phyloP scores from a whole-genome alignment of 257 asterid species.

The Lycium ferocissimum region DNA sequence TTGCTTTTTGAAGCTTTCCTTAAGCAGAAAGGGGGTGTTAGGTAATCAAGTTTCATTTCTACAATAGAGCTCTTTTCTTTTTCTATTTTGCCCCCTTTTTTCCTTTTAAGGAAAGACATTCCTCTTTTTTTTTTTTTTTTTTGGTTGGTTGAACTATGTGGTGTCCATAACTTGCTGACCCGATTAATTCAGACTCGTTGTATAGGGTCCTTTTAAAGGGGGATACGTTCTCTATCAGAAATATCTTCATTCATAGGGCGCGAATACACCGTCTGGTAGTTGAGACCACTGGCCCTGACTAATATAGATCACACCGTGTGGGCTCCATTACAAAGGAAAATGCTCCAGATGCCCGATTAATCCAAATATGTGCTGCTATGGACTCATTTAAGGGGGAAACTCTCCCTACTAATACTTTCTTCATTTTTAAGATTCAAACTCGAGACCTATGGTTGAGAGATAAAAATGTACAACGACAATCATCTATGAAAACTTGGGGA shows the following conservation, averaged over 20 bases:
- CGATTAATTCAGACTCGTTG: fast-evolving
- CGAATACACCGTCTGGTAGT: background rate
- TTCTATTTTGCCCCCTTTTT: background rate
- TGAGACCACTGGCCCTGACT: background rate
- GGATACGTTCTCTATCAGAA: background rate
- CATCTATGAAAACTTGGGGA: constrained; percentile 25
- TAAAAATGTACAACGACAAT: background rate
- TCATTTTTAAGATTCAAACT: background rate
- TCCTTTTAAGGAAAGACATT: background rate
- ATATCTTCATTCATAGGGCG: background rate
- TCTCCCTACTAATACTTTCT: background rate
- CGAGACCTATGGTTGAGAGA: background rate
- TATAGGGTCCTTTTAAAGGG: too few relatives aligned
- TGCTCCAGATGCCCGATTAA: background rate
- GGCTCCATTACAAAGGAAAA: too few relatives aligned
- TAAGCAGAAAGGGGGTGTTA: background rate
- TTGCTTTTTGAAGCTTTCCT: constrained; percentile 12
- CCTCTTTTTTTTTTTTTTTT: too few relatives aligned
- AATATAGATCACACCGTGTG: too few relatives aligned
- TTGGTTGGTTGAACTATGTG: background rate
- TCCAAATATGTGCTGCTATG: fast-evolving
- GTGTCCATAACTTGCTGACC: fast-evolving
- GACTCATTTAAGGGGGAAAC: background rate
- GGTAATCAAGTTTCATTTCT: constrained; percentile 25
- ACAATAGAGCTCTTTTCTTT: background rate